A percentile compares a stretch with the other conserved stretches of the same genome.
phyloP scores from a whole-genome alignment of 208 protist species.

The Histomonas meleagridis region DNA sequence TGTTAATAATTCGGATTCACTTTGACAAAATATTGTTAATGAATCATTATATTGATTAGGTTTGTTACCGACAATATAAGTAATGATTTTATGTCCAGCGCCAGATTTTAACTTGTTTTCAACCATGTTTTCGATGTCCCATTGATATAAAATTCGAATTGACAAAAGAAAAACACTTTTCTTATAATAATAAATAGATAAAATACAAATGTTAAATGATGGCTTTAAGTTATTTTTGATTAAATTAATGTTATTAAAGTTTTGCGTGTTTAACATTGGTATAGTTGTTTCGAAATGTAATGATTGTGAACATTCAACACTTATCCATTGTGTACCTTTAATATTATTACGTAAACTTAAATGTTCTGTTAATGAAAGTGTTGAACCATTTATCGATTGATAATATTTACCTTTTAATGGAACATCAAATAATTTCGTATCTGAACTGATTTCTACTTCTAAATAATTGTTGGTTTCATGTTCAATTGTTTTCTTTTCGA shows the following conservation, averaged over 20 bases:
- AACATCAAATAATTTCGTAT: background rate
- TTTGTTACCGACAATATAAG: background rate
- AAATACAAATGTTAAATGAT: constrained; percentile 2
- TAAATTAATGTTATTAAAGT: background rate
- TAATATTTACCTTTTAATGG: background rate
- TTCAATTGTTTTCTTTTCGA: background rate
- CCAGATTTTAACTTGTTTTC: background rate
- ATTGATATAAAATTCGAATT: background rate
- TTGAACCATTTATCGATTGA: background rate
- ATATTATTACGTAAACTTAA: background rate
- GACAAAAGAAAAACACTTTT: background rate
- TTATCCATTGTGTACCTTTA: background rate
- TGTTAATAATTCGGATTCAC: background rate
- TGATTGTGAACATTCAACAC: background rate
- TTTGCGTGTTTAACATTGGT: background rate
- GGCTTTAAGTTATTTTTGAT: background rate
- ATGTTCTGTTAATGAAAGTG: background rate
- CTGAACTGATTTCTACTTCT: background rate
- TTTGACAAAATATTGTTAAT: background rate
- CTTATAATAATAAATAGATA: background rate
- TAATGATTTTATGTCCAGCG: background rate
- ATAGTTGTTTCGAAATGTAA: background rate
- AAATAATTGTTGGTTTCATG: background rate
- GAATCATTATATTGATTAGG: background rate
- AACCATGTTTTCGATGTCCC: background rate